A percentile compares a stretch with the other conserved stretches of the same genome.
Conservation (phyloP, 1,284 basidiomycete species). For the Cutaneotrichosporon sp. region DNA sequence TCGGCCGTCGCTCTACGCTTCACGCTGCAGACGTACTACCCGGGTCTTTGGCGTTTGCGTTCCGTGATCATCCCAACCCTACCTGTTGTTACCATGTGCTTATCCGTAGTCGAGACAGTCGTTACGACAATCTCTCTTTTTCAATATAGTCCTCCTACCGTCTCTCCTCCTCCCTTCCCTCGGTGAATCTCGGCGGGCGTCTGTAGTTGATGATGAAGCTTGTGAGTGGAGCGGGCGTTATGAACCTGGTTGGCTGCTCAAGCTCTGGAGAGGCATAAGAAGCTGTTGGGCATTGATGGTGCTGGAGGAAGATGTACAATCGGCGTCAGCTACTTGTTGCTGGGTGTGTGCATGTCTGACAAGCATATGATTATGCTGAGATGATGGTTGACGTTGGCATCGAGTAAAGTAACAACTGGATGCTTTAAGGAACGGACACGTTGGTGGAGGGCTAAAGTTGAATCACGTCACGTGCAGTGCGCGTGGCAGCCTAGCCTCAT, state of each 20-base stretch:
- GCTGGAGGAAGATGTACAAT: background rate
- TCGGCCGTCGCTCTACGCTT: background rate
- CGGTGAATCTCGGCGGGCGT: slow-evolving; percentile 1
- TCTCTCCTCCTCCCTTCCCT: background rate
- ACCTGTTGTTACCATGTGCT: background rate
- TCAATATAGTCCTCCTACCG: background rate
- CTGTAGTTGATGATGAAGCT: slow-evolving; percentile 7
- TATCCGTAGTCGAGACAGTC: background rate
- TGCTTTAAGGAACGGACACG: no score
- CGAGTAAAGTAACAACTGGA: no score
- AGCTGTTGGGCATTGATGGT: background rate
- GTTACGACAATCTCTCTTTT: slow-evolving; percentile 3
- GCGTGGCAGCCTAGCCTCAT: no score
- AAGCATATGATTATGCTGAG: no score
- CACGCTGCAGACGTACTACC: background rate
- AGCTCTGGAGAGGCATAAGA: background rate
- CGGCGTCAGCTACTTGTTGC: no score
- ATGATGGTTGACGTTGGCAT: no score
- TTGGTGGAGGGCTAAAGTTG: no score
- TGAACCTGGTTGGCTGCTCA: no score
- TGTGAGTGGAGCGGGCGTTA: background rate
- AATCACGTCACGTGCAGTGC: no score
- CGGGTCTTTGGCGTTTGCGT: background rate
- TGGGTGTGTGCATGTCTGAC: no score
- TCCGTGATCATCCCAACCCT: background rate